Conservation (phyloP, 352 stramenopile genomes). For the Lagenidium giganteum region DNA sequence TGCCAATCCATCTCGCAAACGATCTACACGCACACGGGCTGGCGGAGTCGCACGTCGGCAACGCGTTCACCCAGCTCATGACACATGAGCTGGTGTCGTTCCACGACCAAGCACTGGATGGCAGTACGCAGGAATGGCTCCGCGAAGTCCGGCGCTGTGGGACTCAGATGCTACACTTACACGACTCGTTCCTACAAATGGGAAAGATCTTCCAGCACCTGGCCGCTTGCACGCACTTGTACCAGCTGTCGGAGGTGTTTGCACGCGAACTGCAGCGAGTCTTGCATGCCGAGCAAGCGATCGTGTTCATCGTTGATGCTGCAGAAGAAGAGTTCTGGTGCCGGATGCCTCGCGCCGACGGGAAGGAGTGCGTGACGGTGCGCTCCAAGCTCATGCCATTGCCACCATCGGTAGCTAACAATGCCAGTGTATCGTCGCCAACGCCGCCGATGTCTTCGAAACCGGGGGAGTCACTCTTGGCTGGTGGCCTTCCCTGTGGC, state of each 20-base stretch:
- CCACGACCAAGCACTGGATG: slow-evolving; percentile 43
- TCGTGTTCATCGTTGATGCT: slow-evolving; percentile 67
- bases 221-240: slow-evolving; percentile 47
- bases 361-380: slow-evolving; percentile 26
- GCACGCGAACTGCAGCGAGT: slow-evolving; percentile 39
- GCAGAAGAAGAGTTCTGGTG: slow-evolving; percentile 79
- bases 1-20: slow-evolving; percentile 17
- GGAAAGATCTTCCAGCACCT: slow-evolving; percentile 43
- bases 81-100: slow-evolving; percentile 43
- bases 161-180: slow-evolving; percentile 46
- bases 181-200: slow-evolving; percentile 58
- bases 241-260: slow-evolving; percentile 51
- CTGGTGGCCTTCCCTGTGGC: slow-evolving; percentile 32
- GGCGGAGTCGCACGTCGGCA: slow-evolving; percentile 30
- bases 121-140: slow-evolving; percentile 57
- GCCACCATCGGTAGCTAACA: background rate
- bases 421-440: no score
- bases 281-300: slow-evolving; percentile 49
- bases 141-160: slow-evolving; percentile 46
- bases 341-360: slow-evolving; percentile 26
- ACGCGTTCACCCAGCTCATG: slow-evolving; percentile 55
- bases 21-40: no score
- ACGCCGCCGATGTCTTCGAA: no score
- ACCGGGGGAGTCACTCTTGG: no score
- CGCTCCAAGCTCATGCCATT: slow-evolving; percentile 38